A percentile compares a stretch with the other conserved stretches of the same genome.
These are phyloP conservation scores for Saxophila tyrrhenica DNA, from an alignment of 495 filamentous ascomycete genomes.

Conservation along the genomic window DNA sequence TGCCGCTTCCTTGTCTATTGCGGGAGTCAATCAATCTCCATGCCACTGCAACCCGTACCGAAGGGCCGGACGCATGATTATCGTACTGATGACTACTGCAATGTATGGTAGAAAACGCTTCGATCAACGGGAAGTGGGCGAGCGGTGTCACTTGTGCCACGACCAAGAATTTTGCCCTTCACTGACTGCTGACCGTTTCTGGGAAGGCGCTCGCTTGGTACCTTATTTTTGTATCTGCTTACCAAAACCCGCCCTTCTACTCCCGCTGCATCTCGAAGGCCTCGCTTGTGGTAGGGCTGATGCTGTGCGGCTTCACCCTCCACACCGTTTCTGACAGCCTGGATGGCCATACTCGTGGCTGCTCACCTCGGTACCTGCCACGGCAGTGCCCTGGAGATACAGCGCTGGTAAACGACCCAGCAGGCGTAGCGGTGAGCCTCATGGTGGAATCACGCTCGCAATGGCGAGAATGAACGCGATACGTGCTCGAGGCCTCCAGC, in stretches of 20 bases:
- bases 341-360: not conserved
- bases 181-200: not conserved
- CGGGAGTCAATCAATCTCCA: no score
- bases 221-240: not conserved
- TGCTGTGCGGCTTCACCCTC: no score
- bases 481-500: not conserved
- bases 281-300: not conserved
- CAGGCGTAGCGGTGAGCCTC: no score
- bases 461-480: not conserved
- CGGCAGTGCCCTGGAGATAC: not conserved
- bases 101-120: no score
- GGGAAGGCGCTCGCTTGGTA: not conserved
- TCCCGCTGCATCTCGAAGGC: not conserved
- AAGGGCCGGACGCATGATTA: no score
- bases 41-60: no score
- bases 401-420: not conserved
- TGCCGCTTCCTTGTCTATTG: no score
- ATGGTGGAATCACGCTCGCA: not conserved
- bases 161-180: not conserved
- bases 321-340: no score
- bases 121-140: no score
- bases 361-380: not conserved
- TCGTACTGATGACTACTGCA: no score
- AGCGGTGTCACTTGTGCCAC: no score
- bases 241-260: not conserved